Percentiles rank a stretch among this genome's conserved stretches.
These are phyloP conservation scores for Pseudogymnoascus sp. DNA, from an alignment of 2,329 filamentous ascomycete genomes.

Conservation along the genomic window DNA sequence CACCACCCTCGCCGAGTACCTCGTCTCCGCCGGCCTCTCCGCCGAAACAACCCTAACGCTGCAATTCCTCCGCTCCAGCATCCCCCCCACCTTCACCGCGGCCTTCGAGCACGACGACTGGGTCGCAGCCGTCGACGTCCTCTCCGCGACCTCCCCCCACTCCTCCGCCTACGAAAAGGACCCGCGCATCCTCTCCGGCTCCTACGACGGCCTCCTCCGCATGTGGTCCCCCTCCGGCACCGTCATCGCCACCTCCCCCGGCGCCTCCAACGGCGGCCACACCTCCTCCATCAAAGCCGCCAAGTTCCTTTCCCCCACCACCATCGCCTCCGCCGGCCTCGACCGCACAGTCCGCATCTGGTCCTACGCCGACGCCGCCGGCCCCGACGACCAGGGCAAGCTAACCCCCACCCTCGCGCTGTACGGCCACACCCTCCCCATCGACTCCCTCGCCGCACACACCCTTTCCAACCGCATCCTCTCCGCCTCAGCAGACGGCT, in stretches of 20 bases:
- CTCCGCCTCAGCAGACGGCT: slow-evolving; percentile 76
- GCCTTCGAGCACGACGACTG: slow-evolving; percentile 97
- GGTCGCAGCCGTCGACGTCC: slow-evolving; percentile 79
- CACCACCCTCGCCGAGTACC: slow-evolving; percentile 82
- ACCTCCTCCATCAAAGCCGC: slow-evolving; percentile 70
- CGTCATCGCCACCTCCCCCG: slow-evolving; percentile 66
- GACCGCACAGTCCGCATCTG: slow-evolving; percentile 83
- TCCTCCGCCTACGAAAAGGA: slow-evolving; percentile 40
- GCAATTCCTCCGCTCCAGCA: slow-evolving; percentile 86
- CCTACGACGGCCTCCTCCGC: slow-evolving; percentile 81
- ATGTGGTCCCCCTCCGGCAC: slow-evolving; percentile 89
- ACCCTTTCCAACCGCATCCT: slow-evolving; percentile 67
- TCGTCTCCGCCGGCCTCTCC: slow-evolving; percentile 77
- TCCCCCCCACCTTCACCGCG: slow-evolving; percentile 81
- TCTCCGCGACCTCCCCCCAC: slow-evolving; percentile 58
- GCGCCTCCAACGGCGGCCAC: slow-evolving; percentile 61
- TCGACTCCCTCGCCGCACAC: slow-evolving; percentile 70
- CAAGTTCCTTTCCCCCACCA: slow-evolving; percentile 68
- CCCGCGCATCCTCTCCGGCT: slow-evolving; percentile 72
- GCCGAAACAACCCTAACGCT: slow-evolving; percentile 79
- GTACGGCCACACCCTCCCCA: slow-evolving; percentile 68
- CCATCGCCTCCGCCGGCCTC: slow-evolving; percentile 73
- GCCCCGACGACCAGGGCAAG: slow-evolving; percentile 29
- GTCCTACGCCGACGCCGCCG: slow-evolving; percentile 62
- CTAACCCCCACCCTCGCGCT: slow-evolving; percentile 71